Base-by-base conservation (phyloP, 176 grass and related monocot genomes). In the Cocos nucifera region DNA sequence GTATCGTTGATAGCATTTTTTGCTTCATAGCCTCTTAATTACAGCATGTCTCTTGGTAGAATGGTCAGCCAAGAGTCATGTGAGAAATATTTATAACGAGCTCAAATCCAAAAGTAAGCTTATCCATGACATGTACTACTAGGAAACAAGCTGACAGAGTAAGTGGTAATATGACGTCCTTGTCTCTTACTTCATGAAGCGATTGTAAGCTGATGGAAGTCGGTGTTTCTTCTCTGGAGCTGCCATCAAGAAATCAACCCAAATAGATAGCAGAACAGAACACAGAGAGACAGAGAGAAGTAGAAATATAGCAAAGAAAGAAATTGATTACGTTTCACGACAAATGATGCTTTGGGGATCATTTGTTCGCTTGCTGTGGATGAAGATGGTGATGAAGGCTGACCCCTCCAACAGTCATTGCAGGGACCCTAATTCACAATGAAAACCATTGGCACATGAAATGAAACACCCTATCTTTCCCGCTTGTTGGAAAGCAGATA, bases 121-220 rank as follows among this genome's bases (percentile, higher is more conserved):
- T 44, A 44, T 44, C 35, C 35, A 44, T 44, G 35, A 44, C 35
- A 44, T 12, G 35, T 12, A 44, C 35, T 44, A 44, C 5, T 30
- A 5, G 28, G 28, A 30, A 30, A 30, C 28, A 6, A 30, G 28
- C 5, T 30, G 28, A 30, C 35, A 44, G 9, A 12, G 9, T 12
- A 44, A 44, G 35, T 44, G 6, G 35, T 44, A 44, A 44, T 44
- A 44, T 44, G 35, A 3, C 35, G 14, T 44, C 9, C 21, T 56
- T 22, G 22, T 56, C 22, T 14, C 54, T 56, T 19, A 56, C 54
- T 56, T 56, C 54, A 56, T 56, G 54, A 56, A 56, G 54, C 54
- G 54, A 21, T 56, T 21, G 73, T 95, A 95, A 74, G 89, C 89
- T 49, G 89, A 95, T 67, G 89, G 85, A 57, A 89, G 81, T 39